Evolutionary conservation across 345 rosid genomes (phyloP).

Genomic region (Arabis alpina): DNA sequence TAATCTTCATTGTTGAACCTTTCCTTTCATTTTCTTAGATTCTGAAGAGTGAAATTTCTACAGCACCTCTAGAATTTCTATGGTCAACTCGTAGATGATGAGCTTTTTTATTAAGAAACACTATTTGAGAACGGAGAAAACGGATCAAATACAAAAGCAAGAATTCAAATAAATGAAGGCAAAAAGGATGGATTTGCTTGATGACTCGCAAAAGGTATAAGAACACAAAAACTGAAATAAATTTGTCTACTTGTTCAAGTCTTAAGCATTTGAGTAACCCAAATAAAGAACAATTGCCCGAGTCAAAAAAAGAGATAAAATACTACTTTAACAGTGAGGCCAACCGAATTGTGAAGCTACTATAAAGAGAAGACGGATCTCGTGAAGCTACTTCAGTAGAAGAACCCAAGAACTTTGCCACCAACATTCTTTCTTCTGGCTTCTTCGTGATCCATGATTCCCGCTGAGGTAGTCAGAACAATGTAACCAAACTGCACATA

Average conservation of each 20-base stretch:
- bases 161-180: not conserved
- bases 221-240: no score
- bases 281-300: conserved; percentile 6
- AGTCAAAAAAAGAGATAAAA: not conserved
- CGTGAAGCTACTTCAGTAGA: conserved; percentile 49
- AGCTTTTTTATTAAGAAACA: no score
- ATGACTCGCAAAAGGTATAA: not conserved
- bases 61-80: no score
- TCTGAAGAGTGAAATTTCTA: not conserved
- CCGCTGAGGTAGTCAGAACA: conserved; percentile 82
- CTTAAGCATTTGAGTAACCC: not conserved
- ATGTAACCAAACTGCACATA: conserved; percentile 73
- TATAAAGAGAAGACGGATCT: not conserved
- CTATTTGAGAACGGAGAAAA: not conserved
- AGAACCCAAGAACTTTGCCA: conserved; percentile 82
- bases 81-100: no score
- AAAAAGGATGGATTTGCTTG: no score
- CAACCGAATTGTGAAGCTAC: no score
- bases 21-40: no score
- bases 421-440: conserved; percentile 89
- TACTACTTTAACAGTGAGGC: conserved; percentile 27
- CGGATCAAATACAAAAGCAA: not conserved
- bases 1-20: no score
- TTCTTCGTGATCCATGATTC: conserved; percentile 92
- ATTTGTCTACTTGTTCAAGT: no score